phyloP scores from a whole-genome alignment of 2,329 filamentous ascomycete species.

The Botrytis sinoallii region DNA sequence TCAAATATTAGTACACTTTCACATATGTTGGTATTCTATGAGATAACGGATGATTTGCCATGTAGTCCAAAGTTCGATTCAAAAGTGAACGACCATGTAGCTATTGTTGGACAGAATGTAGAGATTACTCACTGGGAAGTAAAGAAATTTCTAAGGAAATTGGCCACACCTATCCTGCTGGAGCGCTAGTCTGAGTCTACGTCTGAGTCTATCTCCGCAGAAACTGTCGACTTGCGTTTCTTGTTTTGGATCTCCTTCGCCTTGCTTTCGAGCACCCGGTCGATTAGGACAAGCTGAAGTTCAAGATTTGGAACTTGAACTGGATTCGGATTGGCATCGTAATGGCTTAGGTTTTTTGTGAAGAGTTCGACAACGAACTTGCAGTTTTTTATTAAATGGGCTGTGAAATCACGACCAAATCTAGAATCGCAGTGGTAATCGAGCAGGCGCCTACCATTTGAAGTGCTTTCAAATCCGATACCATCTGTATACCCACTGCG shows the following conservation, averaged over 20 bases:
- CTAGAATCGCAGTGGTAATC: fast-evolving
- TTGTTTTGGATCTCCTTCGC: background rate
- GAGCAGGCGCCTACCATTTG: background rate
- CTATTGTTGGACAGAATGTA: too few relatives aligned
- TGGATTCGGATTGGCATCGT: too few relatives aligned
- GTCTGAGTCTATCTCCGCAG: too few relatives aligned
- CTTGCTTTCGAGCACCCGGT: background rate
- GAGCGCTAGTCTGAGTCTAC: too few relatives aligned
- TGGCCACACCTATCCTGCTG: background rate
- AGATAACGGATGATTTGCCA: background rate
- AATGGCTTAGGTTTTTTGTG: fast-evolving
- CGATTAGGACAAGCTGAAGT: background rate
- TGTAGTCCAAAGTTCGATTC: background rate
- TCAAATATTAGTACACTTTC: background rate
- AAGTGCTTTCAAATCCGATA: background rate
- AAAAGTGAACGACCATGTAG: too few relatives aligned
- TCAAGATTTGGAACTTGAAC: background rate
- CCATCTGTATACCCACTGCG: background rate
- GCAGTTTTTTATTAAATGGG: background rate
- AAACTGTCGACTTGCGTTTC: background rate
- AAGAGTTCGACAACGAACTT: background rate
- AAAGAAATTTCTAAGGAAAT: background rate
- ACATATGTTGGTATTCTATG: background rate
- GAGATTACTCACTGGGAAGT: too few relatives aligned
- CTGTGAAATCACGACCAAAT: background rate